Evolutionary conservation across 768 basidiomycete genomes (phyloP).

Genomic region (Tylopilus plumbeoviolaceoides): DNA sequence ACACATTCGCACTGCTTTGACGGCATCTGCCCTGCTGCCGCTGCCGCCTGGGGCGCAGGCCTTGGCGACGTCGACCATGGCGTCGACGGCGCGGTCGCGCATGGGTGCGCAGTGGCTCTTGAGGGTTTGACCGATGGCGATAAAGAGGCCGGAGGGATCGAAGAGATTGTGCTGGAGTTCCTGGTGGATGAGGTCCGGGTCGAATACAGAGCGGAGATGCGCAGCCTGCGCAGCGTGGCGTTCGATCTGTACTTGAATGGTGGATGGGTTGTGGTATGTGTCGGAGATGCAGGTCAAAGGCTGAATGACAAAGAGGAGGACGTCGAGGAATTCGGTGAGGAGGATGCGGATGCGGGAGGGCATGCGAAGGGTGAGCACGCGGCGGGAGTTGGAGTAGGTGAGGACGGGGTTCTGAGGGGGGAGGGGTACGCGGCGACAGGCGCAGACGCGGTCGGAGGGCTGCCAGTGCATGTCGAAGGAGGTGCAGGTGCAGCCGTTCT

Average conservation of each 20-base stretch:
- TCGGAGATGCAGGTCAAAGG: conserved; percentile 64
- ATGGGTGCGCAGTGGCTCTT: conserved; percentile 94
- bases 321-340: conserved; percentile 72
- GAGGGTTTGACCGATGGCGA: conserved; percentile 73
- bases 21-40: conserved; percentile 58
- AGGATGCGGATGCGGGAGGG: conserved; percentile 70
- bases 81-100: conserved; percentile 79
- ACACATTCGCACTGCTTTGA: conserved; percentile 74
- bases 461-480: conserved; percentile 62
- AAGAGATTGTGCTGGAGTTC: conserved; percentile 75
- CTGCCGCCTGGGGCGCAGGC: conserved; percentile 50
- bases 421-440: conserved; percentile 44
- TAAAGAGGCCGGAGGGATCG: conserved; percentile 75
- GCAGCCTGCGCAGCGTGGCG: conserved; percentile 61
- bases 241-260: conserved; percentile 55
- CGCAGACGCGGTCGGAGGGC: conserved; percentile 53
- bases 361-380: conserved; percentile 57
- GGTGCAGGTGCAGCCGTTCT: conserved; percentile 79
- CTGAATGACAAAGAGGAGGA: conserved; percentile 80
- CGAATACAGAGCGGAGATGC: conserved; percentile 71
- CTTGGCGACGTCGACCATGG: conserved; percentile 72
- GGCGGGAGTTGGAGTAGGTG: conserved; percentile 40
- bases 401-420: conserved; percentile 40
- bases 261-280: conserved; percentile 55
- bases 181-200: conserved; percentile 77